These are phyloP conservation scores for Kickxella alabastrina DNA, from an alignment of 192 early-diverging fungal genomes.

Conservation along the genomic window DNA sequence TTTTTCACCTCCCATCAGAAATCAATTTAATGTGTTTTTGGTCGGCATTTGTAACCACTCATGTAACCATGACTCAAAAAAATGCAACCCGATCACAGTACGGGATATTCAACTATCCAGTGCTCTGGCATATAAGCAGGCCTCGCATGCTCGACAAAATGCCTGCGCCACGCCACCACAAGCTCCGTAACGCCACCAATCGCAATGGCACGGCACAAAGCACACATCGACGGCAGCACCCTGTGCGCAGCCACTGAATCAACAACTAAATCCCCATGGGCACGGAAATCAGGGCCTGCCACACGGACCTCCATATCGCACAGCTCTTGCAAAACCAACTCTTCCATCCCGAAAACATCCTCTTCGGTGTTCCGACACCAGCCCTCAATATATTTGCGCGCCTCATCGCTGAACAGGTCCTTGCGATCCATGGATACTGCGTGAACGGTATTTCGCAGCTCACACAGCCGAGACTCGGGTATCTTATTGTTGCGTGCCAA, in stretches of 20 bases:
- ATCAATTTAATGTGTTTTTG: too few relatives aligned
- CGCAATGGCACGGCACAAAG: conserved; percentile 9
- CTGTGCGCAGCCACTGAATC: not conserved
- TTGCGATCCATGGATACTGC: not conserved
- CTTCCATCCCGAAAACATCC: not conserved
- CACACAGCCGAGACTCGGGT: conserved; percentile 5
- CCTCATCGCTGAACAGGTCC: conserved; percentile 6
- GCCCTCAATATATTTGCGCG: too few relatives aligned
- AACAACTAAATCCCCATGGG: conserved; percentile 43
- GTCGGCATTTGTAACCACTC: too few relatives aligned
- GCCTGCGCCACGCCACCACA: conserved; percentile 30
- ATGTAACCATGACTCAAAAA: too few relatives aligned
- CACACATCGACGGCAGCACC: conserved; percentile 13
- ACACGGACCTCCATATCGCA: conserved; percentile 21
- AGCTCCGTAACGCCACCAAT: conserved; percentile 19
- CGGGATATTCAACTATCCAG: conserved; percentile 27
- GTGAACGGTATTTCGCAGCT: conserved; percentile 6
- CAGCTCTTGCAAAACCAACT: conserved; percentile 17
- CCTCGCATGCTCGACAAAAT: conserved; percentile 34
- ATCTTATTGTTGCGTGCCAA: conserved; percentile 13
- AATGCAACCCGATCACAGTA: too few relatives aligned
- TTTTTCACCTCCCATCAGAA: too few relatives aligned
- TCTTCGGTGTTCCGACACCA: too few relatives aligned
- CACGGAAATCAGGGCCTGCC: conserved; percentile 28
- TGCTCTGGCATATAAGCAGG: conserved; percentile 41